A percentile compares a stretch with the other conserved stretches of the same genome.
Conservation (phyloP, 2,329 filamentous ascomycete genomes). For the Knoxdaviesia proteae region DNA sequence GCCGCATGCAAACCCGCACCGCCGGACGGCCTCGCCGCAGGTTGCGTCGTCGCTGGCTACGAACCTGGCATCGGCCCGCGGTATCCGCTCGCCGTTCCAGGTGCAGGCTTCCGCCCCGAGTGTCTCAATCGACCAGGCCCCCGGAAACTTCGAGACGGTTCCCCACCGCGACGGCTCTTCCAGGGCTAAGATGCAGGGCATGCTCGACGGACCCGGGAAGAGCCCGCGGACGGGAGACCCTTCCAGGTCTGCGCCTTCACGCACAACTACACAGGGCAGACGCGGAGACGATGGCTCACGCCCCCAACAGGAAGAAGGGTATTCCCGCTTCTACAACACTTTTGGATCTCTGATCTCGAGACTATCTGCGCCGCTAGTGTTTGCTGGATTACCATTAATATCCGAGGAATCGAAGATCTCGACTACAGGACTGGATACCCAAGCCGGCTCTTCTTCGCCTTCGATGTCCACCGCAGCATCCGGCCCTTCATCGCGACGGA, state of each 20-base stretch:
- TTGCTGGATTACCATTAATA: slow-evolving; percentile 70
- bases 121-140: slow-evolving; percentile 51
- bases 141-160: slow-evolving; percentile 44
- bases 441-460: not conserved
- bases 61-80: slow-evolving; percentile 68
- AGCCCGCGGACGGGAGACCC: slow-evolving; percentile 27
- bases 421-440: not conserved
- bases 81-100: slow-evolving; percentile 46
- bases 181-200: slow-evolving; percentile 31
- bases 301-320: slow-evolving; percentile 44
- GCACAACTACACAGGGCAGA: slow-evolving; percentile 9
- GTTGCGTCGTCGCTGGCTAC: slow-evolving; percentile 68
- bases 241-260: not conserved
- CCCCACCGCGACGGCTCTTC: slow-evolving; percentile 25
- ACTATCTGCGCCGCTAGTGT: slow-evolving; percentile 76
- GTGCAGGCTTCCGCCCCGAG: slow-evolving; percentile 51
- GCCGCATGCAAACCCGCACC: slow-evolving; percentile 17
- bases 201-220: slow-evolving; percentile 31
- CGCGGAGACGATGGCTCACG: not conserved
- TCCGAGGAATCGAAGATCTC: slow-evolving; percentile 19
- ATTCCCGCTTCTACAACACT: slow-evolving; percentile 76
- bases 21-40: slow-evolving; percentile 30
- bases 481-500: not conserved
- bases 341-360: slow-evolving; percentile 78
- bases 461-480: not conserved